Evolutionary conservation across 75 land plant species (phyloP).

Genomic region (Gnetum montanum): DNA sequence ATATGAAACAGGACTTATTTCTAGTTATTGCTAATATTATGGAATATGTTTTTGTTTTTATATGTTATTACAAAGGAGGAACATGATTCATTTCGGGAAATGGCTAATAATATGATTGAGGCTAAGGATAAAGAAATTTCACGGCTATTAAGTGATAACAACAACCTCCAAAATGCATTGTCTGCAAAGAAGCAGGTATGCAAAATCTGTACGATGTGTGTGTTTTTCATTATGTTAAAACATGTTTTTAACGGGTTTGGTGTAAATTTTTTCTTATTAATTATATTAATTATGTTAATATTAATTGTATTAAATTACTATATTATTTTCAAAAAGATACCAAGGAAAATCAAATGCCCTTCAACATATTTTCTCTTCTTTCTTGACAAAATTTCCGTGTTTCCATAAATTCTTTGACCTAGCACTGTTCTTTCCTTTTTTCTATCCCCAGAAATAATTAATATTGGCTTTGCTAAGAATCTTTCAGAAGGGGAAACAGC

Average conservation of each 20-base stretch:
- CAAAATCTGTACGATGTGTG: background rate
- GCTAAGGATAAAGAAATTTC: constrained; percentile 80
- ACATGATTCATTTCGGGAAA: constrained; percentile 69
- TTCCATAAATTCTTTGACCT: too few relatives aligned
- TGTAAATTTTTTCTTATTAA: background rate
- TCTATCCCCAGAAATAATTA: too few relatives aligned
- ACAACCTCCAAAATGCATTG: constrained; percentile 39
- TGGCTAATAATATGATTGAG: constrained; percentile 79
- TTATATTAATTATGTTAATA: background rate
- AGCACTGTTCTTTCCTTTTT: too few relatives aligned
- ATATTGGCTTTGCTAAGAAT: too few relatives aligned
- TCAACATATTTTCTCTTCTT: background rate
- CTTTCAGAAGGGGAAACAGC: too few relatives aligned
- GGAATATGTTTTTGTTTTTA: too few relatives aligned
- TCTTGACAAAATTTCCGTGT: background rate
- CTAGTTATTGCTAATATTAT: too few relatives aligned
- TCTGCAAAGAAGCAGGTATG: constrained; percentile 19
- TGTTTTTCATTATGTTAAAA: background rate
- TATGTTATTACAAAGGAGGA: too few relatives aligned
- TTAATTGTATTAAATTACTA: background rate
- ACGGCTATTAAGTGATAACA: constrained; percentile 60
- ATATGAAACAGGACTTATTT: too few relatives aligned
- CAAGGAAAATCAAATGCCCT: background rate
- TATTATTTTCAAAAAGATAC: background rate
- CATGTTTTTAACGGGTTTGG: background rate